Evolutionary conservation across 768 basidiomycete species (phyloP).

Genomic region (Pholiota microspora): DNA sequence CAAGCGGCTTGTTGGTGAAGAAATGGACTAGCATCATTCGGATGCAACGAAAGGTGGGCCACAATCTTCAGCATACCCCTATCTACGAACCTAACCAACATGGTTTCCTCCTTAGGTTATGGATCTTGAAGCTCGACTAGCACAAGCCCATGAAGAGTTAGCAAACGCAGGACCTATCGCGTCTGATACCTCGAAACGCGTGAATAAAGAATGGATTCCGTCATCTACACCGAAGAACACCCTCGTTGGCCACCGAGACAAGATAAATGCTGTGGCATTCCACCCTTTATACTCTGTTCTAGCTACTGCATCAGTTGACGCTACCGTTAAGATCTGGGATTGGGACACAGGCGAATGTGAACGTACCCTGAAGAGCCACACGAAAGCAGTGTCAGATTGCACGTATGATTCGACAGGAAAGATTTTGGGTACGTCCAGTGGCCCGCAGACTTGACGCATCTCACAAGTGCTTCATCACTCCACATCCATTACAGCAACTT

Average conservation of each 20-base stretch:
- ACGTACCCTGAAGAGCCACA: constrained; percentile 88
- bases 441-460: not conserved
- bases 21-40: constrained; percentile 98
- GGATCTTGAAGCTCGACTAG: constrained; percentile 87
- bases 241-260: constrained; percentile 71
- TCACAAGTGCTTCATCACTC: constrained; percentile 6
- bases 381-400: constrained; percentile 82
- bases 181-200: constrained; percentile 48
- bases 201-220: constrained; percentile 84
- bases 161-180: constrained; percentile 43
- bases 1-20: constrained; percentile 88
- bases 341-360: constrained; percentile 96
- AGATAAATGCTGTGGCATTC: constrained; percentile 78
- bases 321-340: constrained; percentile 92
- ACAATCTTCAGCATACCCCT: constrained; percentile 5
- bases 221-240: constrained; percentile 80
- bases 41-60: constrained; percentile 85
- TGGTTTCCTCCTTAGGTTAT: constrained; percentile 62
- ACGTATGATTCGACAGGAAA: constrained; percentile 88
- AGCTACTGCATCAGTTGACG: constrained; percentile 85
- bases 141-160: constrained; percentile 72
- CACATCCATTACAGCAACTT: constrained; percentile 44
- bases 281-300: constrained; percentile 83
- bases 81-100: constrained; percentile 4
- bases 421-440: constrained; percentile 57